phyloP scores from a whole-genome alignment of 768 basidiomycete species.

The Xerocomellus amylosporus region DNA sequence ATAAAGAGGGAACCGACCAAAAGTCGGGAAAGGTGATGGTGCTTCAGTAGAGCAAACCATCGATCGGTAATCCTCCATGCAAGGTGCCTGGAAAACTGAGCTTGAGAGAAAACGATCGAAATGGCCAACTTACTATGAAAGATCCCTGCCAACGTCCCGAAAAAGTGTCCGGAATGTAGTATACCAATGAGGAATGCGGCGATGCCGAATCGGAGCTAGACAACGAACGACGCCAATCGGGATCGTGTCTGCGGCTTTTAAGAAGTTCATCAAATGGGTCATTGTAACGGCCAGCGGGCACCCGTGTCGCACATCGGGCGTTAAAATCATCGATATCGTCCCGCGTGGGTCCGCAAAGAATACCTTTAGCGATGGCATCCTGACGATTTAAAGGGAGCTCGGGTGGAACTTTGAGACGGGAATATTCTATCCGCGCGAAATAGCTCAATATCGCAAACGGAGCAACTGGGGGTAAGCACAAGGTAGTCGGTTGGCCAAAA shows the following conservation, averaged over 20 bases:
- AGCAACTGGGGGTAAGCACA: conserved; percentile 42
- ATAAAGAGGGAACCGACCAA: conserved; percentile 46
- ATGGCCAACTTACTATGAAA: conserved; percentile 37
- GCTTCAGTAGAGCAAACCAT: conserved; percentile 36
- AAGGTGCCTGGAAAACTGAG: conserved; percentile 36
- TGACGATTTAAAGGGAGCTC: conserved; percentile 40
- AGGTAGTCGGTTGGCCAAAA: conserved; percentile 38
- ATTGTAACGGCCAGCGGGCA: conserved; percentile 26
- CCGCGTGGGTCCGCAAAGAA: conserved; percentile 39
- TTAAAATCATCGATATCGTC: conserved; percentile 48
- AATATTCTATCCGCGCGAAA: conserved; percentile 42
- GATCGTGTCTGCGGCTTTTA: conserved; percentile 32
- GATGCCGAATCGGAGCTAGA: not conserved
- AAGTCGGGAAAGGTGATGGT: conserved; percentile 35
- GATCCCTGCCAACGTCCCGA: conserved; percentile 52
- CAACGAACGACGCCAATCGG: conserved; percentile 30
- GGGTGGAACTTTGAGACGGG: conserved; percentile 36
- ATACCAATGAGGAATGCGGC: conserved; percentile 3
- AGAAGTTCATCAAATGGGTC: conserved; percentile 16
- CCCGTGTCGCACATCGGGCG: conserved; percentile 41
- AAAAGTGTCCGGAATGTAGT: conserved; percentile 44
- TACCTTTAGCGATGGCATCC: conserved; percentile 30
- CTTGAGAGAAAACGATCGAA: not conserved
- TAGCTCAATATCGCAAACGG: conserved; percentile 48
- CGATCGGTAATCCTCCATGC: conserved; percentile 35